Conservation (phyloP, 140 eudicot species). For the Senecio squalidus region DNA sequence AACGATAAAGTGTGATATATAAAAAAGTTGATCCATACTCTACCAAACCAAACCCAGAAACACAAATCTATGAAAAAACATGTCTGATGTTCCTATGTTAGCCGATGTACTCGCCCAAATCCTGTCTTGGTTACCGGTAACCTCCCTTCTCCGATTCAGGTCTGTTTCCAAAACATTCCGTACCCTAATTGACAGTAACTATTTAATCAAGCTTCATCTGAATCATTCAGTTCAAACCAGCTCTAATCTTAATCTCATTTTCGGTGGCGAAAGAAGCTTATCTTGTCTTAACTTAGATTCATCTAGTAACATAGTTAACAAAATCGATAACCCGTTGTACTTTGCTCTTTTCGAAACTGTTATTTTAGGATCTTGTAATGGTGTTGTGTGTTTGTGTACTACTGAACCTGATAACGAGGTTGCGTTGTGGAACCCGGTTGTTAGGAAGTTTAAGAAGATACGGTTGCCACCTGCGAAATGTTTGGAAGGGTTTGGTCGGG, state of each 20-base stretch:
- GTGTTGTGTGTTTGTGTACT: constrained; percentile 28
- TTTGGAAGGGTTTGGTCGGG: constrained; percentile 23
- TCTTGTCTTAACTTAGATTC: constrained; percentile 22
- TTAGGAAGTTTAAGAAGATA: constrained; percentile 24
- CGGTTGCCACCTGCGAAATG: constrained; percentile 23
- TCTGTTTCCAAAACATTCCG: constrained; percentile 32
- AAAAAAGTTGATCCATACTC: neutral
- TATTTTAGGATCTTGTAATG: constrained; percentile 31
- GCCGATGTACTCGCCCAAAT: constrained; percentile 32
- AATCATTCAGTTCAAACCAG: constrained; percentile 20
- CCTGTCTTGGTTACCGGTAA: constrained; percentile 25
- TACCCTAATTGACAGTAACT: constrained; percentile 31
- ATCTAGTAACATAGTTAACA: constrained; percentile 11
- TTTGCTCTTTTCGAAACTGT: constrained; percentile 24
- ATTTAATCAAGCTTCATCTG: constrained; percentile 24
- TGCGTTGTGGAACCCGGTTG: constrained; percentile 35
- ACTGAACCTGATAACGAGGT: constrained; percentile 36
- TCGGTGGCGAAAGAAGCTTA: constrained; percentile 30
- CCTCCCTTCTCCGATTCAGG: constrained; percentile 29
- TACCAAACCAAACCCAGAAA: neutral
- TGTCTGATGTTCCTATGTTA: constrained; percentile 35
- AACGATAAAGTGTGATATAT: neutral
- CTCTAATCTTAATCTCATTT: constrained; percentile 13
- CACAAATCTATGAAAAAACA: constrained; percentile 10
- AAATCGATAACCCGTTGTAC: constrained; percentile 30